Evolutionary conservation across 106 monocot genomes (phyloP).

Genomic region (Dactylorhiza incarnata): DNA sequence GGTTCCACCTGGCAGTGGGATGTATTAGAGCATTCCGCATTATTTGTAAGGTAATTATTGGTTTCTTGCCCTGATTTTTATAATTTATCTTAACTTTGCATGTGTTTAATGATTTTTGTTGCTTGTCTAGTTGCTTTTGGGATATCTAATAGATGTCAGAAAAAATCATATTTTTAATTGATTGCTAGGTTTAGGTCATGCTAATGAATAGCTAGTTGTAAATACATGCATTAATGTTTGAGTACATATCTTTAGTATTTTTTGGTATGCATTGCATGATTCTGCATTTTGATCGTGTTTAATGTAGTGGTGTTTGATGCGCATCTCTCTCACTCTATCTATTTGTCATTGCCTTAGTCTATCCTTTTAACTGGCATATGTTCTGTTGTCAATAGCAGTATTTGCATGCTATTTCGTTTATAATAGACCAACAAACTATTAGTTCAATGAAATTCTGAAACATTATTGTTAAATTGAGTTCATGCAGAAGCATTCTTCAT

Average conservation of each 20-base stretch:
- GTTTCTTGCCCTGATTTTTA: not conserved
- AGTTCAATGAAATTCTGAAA: not conserved
- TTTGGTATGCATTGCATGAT: not conserved
- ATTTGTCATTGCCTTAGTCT: not conserved
- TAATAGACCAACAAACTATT: not conserved
- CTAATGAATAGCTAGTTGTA: not conserved
- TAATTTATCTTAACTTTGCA: not conserved
- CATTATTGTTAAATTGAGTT: not conserved
- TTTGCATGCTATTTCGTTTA: not conserved
- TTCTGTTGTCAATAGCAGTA: not conserved
- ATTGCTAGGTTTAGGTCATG: not conserved
- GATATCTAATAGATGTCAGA: not conserved
- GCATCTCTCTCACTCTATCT: not conserved
- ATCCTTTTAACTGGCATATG: not conserved
- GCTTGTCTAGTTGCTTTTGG: not conserved
- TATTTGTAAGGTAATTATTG: slow-evolving; percentile 16
- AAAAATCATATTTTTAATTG: not conserved
- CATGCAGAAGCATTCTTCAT: not conserved
- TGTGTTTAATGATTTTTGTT: not conserved
- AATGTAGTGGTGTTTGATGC: not conserved
- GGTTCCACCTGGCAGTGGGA: slow-evolving; percentile 17
- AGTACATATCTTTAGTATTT: not conserved
- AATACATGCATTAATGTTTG: too few relatives aligned
- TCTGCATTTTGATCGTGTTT: not conserved
- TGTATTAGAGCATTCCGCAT: slow-evolving; percentile 16